Conservation (phyloP, 2,329 filamentous ascomycete species). For the Fusarium chaquense region DNA sequence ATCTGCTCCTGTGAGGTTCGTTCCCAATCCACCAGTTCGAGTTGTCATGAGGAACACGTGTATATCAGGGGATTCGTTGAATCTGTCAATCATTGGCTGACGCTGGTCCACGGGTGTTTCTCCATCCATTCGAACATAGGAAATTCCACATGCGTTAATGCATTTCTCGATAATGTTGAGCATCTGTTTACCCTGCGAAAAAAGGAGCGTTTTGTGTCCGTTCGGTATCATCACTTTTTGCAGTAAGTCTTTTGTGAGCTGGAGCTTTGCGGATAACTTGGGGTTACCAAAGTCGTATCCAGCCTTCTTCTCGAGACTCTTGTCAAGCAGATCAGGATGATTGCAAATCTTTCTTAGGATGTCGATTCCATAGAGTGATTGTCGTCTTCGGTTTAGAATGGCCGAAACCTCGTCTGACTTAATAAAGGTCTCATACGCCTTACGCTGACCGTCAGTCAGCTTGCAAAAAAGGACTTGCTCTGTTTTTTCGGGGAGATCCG, state of each 20-base stretch:
- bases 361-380: slow-evolving; percentile 90
- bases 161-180: slow-evolving; percentile 92
- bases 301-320: slow-evolving; percentile 63
- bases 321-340: slow-evolving; percentile 89
- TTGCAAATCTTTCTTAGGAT: slow-evolving; percentile 97
- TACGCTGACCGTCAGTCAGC: slow-evolving; percentile 79
- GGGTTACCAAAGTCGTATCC: slow-evolving; percentile 83
- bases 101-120: slow-evolving; percentile 87
- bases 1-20: slow-evolving; percentile 94
- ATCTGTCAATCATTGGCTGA: slow-evolving; percentile 91
- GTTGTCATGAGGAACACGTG: slow-evolving; percentile 95
- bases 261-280: slow-evolving; percentile 92
- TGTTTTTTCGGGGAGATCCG: slow-evolving; percentile 93
- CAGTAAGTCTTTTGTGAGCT: slow-evolving; percentile 88
- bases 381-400: slow-evolving; percentile 79
- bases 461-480: slow-evolving; percentile 98
- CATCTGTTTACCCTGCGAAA: slow-evolving; percentile 95
- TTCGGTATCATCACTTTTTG: slow-evolving; percentile 85
- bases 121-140: slow-evolving; percentile 92
- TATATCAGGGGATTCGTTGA: slow-evolving; percentile 83
- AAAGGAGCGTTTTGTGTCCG: slow-evolving; percentile 92
- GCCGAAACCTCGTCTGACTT: slow-evolving; percentile 86
- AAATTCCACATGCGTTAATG: slow-evolving; percentile 75
- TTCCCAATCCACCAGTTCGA: slow-evolving; percentile 91
- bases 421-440: slow-evolving; percentile 85